Conservation (phyloP, 495 filamentous ascomycete genomes). For the Letharia columbiana region DNA sequence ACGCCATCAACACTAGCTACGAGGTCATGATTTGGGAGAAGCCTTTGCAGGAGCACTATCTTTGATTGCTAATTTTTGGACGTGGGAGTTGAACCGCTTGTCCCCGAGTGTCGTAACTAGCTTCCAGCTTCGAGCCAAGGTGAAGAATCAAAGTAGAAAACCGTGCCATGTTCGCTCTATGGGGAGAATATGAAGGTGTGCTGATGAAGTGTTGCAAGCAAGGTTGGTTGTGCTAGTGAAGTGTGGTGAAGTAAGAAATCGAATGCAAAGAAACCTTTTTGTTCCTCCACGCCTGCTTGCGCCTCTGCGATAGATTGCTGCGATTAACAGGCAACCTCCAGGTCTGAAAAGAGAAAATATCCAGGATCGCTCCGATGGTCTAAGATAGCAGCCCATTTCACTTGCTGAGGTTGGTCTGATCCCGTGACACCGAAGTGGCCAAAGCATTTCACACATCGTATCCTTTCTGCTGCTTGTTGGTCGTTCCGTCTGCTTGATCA, state of each 20-base stretch:
- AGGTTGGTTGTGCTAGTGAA: background rate
- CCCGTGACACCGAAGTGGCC: slow-evolving; percentile 12
- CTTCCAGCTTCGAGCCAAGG: background rate
- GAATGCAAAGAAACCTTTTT: slow-evolving; percentile 16
- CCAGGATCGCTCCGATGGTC: slow-evolving; percentile 17
- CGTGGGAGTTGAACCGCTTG: background rate
- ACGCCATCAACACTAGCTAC: background rate
- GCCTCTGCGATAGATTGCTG: slow-evolving; percentile 24
- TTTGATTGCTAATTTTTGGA: slow-evolving; percentile 3
- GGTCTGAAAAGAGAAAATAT: slow-evolving; percentile 22
- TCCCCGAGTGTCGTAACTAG: background rate
- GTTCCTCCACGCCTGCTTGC: slow-evolving; percentile 21
- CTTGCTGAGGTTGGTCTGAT: slow-evolving; percentile 9
- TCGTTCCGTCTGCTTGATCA: slow-evolving; percentile 20
- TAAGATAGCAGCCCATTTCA: slow-evolving; percentile 9
- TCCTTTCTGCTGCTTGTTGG: slow-evolving; percentile 18
- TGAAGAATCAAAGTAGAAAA: background rate
- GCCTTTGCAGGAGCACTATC: background rate
- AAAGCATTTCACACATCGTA: slow-evolving; percentile 21
- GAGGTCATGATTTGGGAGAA: background rate
- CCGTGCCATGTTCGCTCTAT: background rate
- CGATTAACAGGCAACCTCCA: slow-evolving; percentile 23
- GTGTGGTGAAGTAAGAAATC: slow-evolving; percentile 10
- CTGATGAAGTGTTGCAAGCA: background rate
- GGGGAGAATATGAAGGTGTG: background rate